Evolutionary conservation across 495 filamentous ascomycete genomes (phyloP).

Genomic region (Trichoderma reesei): DNA sequence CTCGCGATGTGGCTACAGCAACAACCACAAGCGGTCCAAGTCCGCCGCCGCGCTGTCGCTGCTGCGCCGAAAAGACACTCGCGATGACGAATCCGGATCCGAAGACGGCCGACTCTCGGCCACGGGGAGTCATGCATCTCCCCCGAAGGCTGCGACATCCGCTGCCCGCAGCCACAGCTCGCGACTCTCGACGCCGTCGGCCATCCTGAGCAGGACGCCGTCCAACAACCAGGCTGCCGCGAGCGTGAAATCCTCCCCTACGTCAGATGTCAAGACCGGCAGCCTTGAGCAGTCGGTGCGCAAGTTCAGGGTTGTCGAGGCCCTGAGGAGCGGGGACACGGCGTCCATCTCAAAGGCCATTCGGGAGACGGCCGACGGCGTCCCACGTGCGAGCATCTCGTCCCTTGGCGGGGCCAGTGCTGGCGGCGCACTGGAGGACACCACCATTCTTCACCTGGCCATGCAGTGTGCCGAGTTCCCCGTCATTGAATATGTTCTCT

Average conservation of each 20-base stretch:
- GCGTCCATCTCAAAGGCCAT: constrained; percentile 83
- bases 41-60: constrained; percentile 38
- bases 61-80: constrained; percentile 34
- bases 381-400: constrained; percentile 42
- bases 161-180: constrained; percentile 29
- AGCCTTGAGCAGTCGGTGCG: constrained; percentile 90
- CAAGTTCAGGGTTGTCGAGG: constrained; percentile 89
- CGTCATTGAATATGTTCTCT: constrained; percentile 93
- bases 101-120: constrained; percentile 30
- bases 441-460: constrained; percentile 82
- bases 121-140: constrained; percentile 19
- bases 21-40: constrained; percentile 43
- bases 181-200: constrained; percentile 31
- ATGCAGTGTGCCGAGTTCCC: constrained; percentile 93
- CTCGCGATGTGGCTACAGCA: constrained; percentile 13
- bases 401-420: constrained; percentile 36
- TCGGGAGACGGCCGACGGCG: constrained; percentile 49
- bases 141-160: constrained; percentile 23
- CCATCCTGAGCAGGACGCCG: constrained; percentile 25
- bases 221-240: constrained; percentile 22
- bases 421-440: constrained; percentile 54
- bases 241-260: constrained; percentile 15
- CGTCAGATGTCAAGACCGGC: constrained; percentile 27
- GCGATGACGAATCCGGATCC: constrained; percentile 34
- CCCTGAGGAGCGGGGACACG: constrained; percentile 80